Base-by-base conservation (phyloP, 2,329 filamentous ascomycete species). In the Drechmeria coniospora region DNA sequence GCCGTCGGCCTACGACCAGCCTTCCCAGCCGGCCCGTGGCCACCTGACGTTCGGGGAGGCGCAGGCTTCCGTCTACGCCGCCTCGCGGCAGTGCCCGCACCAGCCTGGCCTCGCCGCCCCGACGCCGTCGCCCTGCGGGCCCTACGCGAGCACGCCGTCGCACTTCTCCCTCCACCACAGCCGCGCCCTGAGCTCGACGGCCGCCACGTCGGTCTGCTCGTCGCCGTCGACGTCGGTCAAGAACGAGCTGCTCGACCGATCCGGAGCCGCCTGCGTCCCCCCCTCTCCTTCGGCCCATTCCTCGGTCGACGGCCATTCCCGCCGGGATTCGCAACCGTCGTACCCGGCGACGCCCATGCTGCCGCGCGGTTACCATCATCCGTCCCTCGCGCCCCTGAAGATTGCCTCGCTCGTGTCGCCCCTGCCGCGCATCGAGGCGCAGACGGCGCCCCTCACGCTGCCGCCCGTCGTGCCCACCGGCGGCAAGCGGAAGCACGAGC, bases 81-180 rank as follows among this genome's bases (percentile, higher is more conserved):
- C 43, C n/a, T 43, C 49, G 31, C 45, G 43, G 25, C 46, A 43
- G 13, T 65, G 64, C 36, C 49, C 53, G 23, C 50, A 57, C 21
- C 46, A 48, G 24, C 34, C 40, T 16, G 31, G 38, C 2, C 48
- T 56, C 31, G 45, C 46, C 31, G 47, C 41, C 29, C 43, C 41
- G 33, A 53, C 55, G 4, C 37, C 48, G 3, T 50, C 51, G 8
- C 45, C 53, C 11, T 43, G 43, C 15, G 40, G 46, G 2, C 43
- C 49, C 2, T 56, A 55, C 18, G 39, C 50, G 13, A 39, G 51
- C 1, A 44, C 52, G n/a, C 50, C 56, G 8, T 53, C 54, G 8
- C 52, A 54, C 4, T 50, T 54, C 30, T 35, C 34, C 21, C 53
- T 50, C 25, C 35, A 41, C 26, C 34, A 35, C 13, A 40, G 36